Conservation (phyloP, 805 yeast genomes). For the Cyberlindnera americana region DNA sequence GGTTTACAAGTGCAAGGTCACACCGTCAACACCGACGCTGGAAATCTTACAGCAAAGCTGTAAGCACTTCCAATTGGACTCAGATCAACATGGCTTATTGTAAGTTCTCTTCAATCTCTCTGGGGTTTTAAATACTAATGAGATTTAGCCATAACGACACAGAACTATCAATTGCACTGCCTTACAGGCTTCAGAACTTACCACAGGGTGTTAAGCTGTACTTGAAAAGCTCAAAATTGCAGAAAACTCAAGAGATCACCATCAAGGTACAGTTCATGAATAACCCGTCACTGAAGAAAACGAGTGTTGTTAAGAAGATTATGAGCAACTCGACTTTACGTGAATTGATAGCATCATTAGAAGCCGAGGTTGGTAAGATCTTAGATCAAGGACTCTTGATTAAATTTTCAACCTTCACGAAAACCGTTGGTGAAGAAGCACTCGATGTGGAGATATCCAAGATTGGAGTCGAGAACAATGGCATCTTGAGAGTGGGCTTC, state of each 20-base stretch:
- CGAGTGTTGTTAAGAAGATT: constrained; percentile 26
- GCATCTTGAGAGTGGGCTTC: constrained; percentile 24
- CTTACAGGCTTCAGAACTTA: constrained; percentile 40
- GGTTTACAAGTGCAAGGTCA: constrained; percentile 31
- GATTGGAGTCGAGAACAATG: constrained; percentile 25
- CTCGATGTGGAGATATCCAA: constrained; percentile 14
- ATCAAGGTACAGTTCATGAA: constrained; percentile 31
- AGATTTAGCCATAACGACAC: constrained; percentile 29
- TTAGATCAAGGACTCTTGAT: constrained; percentile 16
- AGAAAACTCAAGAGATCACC: constrained; percentile 19
- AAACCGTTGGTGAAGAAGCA: constrained; percentile 14
- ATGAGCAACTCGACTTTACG: constrained; percentile 14
- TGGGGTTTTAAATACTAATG: background rate
- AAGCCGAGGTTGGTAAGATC: constrained; percentile 18
- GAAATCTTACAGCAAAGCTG: constrained; percentile 36
- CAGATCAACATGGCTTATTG: constrained; percentile 26
- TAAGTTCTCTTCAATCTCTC: constrained; percentile 5
- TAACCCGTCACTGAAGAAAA: constrained; percentile 19
- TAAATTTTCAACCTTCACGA: constrained; percentile 23
- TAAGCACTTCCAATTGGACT: constrained; percentile 34
- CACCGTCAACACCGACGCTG: constrained; percentile 35
- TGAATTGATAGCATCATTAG: constrained; percentile 18
- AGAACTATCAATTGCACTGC: constrained; percentile 36
- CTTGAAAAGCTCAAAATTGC: constrained; percentile 18
- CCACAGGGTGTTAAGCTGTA: constrained; percentile 43